Base-by-base conservation (phyloP, 495 filamentous ascomycete species). In the Hyaloscypha variabilis region DNA sequence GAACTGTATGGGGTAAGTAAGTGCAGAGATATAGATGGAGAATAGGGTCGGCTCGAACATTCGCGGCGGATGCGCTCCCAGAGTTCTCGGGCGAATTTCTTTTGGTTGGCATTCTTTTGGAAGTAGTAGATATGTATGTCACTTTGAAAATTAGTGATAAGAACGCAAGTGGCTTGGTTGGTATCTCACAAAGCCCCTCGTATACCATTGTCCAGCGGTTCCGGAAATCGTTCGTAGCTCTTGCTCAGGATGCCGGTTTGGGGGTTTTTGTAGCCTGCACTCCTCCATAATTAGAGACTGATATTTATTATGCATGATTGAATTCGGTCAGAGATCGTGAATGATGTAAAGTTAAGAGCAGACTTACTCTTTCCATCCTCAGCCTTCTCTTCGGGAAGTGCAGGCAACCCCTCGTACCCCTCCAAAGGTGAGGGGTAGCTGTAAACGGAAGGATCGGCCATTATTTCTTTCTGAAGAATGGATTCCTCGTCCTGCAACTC, bases 41-140 rank as follows among this genome's bases (percentile, higher is more conserved):
- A 51, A 42, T 54, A 25, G 50, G 34, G n/a, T 11, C 29, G 36
- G 24, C 55, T 70, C 81, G 68, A 77, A 91, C 90, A 97, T 78
- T 97, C 91, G 26, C 85, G 83, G 25, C 92, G 78, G 67, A 97
- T 91, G 50, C 93, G 81, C 68, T 94, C 86, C 82, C 88, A 90
- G 0, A 97, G 82, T 25, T 89, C 87, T 19, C 77, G 79, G 1
- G 92, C 92, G 71, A 88, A 93, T 26, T 79, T 75, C 1, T 75
- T 69, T 74, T 96, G 89, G 23, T 79, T 76, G 0, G 81, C 76
- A 68, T 90, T 89, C 56, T 76, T 82, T 77, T 91, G 85, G 67
- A 85, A 86, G 71, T 90, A 88, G 76, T 95, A 96, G 70, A 97
- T 88, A 76, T 96, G 93, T 6, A 93, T 76, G 73, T 96, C 92